Evolutionary conservation across 2,329 filamentous ascomycete genomes (phyloP), one percentile per base, ranked within the genome.

Genomic region (Neonectria coccinea): DNA sequence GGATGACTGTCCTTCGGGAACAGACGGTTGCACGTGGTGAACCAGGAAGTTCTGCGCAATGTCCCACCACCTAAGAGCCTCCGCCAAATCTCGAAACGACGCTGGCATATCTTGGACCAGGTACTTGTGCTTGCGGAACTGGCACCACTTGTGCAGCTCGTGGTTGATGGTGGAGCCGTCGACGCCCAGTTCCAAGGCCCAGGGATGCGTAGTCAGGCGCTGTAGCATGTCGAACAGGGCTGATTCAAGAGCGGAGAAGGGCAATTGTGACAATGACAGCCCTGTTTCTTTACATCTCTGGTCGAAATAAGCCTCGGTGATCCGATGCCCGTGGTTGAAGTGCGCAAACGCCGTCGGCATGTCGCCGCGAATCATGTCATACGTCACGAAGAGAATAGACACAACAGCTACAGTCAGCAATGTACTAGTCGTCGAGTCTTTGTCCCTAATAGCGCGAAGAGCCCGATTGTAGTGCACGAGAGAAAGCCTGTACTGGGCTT

Each of bases 341-440:
- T 73, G 70, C 5, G 62, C 10, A 48, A 62, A 58, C 9, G 70
- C 70, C 8, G 67, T 62, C 4, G 39, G 6, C 52, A 70, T 64
- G 2, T 70, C 68, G 3, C 70, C 70, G 0, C 68, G 67, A 11
- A 71, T 25, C 45, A 71, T 65, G 39, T 71, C 70, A 52, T 70
- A 73, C 2, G 69, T 68, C 11, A 69, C 62, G 7, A 73, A 71
- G 9, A 73, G 59, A 5, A 73, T 59, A 7, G 70, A 67, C n/a
- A 65, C 67, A 14, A 73, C 51, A 20, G 65, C 69, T 18, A 70
- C 67, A 3, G 48, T 69, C 7, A 67, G 59, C 2, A 70, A 58
- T 7, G 65, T 53, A 39, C 41, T 42, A 0, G 54, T 52, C 0
- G 66, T 64, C 1, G 59, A 41, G 16, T 53, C 45, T 1, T 59